Evolutionary conservation across 2,329 filamentous ascomycete genomes (phyloP).

Genomic region (Diaporthe aspalathi): DNA sequence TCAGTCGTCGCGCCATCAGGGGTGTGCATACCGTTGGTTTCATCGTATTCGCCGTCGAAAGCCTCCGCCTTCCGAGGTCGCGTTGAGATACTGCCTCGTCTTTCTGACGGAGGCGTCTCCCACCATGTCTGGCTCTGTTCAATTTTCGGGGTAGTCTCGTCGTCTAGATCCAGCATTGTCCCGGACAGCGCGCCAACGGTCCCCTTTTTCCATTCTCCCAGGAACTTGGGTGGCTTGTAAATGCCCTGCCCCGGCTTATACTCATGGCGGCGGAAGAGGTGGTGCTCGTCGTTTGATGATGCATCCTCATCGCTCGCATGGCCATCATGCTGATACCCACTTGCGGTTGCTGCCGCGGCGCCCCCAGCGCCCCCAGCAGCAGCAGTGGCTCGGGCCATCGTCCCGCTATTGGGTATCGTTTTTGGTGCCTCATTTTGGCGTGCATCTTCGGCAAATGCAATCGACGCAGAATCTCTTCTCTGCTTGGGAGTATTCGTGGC

Average conservation of each 20-base stretch:
- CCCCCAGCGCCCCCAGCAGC: too few relatives aligned
- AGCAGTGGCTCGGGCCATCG: conserved; percentile 34
- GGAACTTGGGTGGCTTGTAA: conserved; percentile 69
- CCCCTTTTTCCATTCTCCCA: conserved; percentile 80
- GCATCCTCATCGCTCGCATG: conserved; percentile 50
- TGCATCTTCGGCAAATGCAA: conserved; percentile 20
- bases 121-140: conserved; percentile 74
- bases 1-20: neutral
- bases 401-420: conserved; percentile 13
- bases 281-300: conserved; percentile 41
- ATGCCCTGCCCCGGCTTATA: conserved; percentile 62
- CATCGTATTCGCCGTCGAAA: conserved; percentile 76
- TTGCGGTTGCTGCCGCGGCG: conserved; percentile 23
- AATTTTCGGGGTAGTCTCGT: conserved; percentile 48
- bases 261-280: conserved; percentile 56
- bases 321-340: conserved; percentile 42
- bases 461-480: conserved; percentile 36
- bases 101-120: conserved; percentile 68
- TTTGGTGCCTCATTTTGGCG: conserved; percentile 32
- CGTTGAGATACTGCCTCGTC: conserved; percentile 58
- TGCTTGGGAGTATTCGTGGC: conserved; percentile 42
- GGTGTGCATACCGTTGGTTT: conserved; percentile 62
- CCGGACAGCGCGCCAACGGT: conserved; percentile 71
- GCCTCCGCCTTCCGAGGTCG: conserved; percentile 69
- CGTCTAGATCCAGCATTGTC: conserved; percentile 69